Evolutionary conservation across 441 rosid species (phyloP).

Genomic region (Erodium chrysanthum): DNA sequence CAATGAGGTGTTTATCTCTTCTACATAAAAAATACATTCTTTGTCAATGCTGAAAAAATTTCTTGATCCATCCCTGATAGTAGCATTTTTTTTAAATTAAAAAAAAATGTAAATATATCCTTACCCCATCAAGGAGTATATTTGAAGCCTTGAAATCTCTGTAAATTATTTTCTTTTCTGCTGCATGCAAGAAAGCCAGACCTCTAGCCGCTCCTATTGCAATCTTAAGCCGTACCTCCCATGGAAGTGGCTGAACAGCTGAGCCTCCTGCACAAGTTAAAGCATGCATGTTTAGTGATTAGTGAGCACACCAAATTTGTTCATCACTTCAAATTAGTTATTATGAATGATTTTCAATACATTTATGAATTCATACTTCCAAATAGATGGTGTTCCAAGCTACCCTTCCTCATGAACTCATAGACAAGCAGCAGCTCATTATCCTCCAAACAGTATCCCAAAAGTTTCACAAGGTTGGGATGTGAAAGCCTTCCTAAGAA

Average conservation of each 20-base stretch:
- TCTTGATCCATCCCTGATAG: no score
- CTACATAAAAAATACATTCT: no score
- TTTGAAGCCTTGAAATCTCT: constrained; percentile 55
- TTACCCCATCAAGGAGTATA: constrained; percentile 47
- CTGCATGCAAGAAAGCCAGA: constrained; percentile 40
- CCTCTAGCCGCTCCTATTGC: constrained; percentile 50
- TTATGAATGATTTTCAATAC: background rate
- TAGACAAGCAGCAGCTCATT: constrained; percentile 45
- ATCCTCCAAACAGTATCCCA: constrained; percentile 54
- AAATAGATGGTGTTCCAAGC: constrained; percentile 45
- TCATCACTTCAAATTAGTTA: background rate
- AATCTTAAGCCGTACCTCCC: constrained; percentile 44
- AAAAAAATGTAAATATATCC: constrained; percentile 9
- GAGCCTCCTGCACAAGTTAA: constrained; percentile 1
- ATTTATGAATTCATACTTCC: constrained; percentile 26
- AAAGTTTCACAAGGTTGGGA: constrained; percentile 39
- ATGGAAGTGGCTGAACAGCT: constrained; percentile 40
- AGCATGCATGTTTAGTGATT: background rate
- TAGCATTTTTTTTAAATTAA: no score
- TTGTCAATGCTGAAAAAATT: no score
- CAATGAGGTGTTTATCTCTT: no score
- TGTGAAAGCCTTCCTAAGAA: constrained; percentile 49
- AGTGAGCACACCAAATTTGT: background rate
- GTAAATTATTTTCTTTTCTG: constrained; percentile 41
- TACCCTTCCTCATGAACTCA: constrained; percentile 46